These are phyloP conservation scores for Wickerhamiella brachini DNA, from an alignment of 805 yeast genomes.

Conservation along the genomic window DNA sequence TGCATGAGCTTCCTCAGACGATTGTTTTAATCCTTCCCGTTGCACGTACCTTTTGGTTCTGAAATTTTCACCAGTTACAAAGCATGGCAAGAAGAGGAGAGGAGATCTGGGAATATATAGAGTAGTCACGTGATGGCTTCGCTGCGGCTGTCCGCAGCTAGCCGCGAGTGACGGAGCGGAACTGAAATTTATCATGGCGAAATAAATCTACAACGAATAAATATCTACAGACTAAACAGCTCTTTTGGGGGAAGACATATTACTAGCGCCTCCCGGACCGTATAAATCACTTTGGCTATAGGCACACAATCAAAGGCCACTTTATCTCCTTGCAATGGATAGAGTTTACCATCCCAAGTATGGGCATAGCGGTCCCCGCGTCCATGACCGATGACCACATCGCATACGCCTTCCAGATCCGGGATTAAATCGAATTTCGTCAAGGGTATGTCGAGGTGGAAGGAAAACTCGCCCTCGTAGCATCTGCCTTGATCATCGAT, in stretches of 20 bases:
- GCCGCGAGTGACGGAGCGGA: too few species aligned
- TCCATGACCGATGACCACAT: not conserved
- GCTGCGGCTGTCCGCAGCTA: too few species aligned
- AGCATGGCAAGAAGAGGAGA: too few species aligned
- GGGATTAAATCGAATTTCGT: not conserved
- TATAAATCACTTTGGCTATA: not conserved
- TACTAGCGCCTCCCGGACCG: not conserved
- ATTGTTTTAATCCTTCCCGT: constrained; percentile 16
- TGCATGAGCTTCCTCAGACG: constrained; percentile 21
- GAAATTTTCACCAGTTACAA: not conserved
- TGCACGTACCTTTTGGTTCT: not conserved
- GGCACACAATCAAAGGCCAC: not conserved
- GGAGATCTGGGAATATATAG: too few species aligned
- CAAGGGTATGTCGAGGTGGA: not conserved
- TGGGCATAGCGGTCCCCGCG: not conserved
- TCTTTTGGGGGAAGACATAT: not conserved
- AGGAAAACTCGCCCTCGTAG: not conserved
- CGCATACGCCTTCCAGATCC: not conserved
- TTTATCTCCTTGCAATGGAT: not conserved
- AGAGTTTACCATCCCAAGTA: not conserved
- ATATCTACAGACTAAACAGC: not conserved
- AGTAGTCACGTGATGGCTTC: too few species aligned
- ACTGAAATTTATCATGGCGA: too few species aligned
- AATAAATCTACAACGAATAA: too few species aligned
- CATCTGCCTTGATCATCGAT: not conserved